A percentile compares a stretch with the other conserved stretches of the same genome.
phyloP scores from a whole-genome alignment of 2,329 filamentous ascomycete species.

The Phyllosticta citrichinensis region DNA sequence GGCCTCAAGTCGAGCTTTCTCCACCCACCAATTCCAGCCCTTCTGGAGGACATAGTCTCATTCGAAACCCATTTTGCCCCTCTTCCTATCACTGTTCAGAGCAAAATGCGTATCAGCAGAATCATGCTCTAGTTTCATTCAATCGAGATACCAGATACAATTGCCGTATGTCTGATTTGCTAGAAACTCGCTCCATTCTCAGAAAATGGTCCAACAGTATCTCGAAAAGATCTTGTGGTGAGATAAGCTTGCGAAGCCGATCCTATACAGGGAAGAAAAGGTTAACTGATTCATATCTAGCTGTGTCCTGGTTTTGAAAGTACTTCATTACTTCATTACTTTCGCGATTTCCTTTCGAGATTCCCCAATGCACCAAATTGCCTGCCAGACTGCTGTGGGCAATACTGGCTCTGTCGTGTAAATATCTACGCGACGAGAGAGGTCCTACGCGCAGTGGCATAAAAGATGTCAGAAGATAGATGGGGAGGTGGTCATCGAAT shows the following conservation, averaged over 20 bases:
- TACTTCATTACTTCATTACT: no score
- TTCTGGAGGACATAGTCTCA: neutral
- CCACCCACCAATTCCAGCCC: neutral
- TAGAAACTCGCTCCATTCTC: neutral
- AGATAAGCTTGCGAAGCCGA: neutral
- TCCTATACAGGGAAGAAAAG: no score
- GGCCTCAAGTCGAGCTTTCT: neutral
- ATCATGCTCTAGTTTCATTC: neutral
- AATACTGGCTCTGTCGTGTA: no score
- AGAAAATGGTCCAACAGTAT: neutral
- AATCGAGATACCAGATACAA: neutral
- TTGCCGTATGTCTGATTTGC: neutral
- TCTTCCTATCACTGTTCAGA: neutral
- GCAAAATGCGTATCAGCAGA: neutral
- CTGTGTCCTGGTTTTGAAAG: no score
- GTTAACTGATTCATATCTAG: no score
- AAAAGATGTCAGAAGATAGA: no score
- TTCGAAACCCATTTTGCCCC: neutral
- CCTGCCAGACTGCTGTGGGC: no score
- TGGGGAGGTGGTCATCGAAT: neutral
- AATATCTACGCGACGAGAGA: no score
- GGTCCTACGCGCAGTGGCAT: no score
- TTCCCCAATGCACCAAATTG: no score
- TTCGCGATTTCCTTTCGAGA: no score
- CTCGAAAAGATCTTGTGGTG: neutral